Base-by-base conservation (phyloP, 495 filamentous ascomycete genomes). In the Penicillium odoratum region DNA sequence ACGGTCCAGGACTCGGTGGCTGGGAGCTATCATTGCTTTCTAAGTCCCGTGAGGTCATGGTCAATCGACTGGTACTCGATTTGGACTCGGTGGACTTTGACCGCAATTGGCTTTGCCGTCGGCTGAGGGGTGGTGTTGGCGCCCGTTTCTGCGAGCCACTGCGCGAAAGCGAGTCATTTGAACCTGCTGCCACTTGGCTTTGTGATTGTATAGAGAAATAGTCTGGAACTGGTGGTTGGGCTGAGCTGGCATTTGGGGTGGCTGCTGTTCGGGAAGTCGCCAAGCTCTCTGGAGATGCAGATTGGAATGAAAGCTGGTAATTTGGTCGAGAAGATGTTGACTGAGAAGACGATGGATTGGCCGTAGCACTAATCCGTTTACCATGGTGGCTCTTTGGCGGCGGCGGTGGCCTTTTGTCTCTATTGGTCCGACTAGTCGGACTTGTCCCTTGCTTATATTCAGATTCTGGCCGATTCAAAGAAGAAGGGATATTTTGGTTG, bases 311-410 rank as follows among this genome's bases (percentile, higher is more conserved):
- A 34, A 62, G 66, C 25, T 67, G 63, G 10, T 73, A 69, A 10
- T 50, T 48, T 29, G 74, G 55, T 48, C 62, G 65, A 47, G 56
- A 50, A 10, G 74, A 57, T 48, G 61, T 58, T 21, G 60, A 47
- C 13, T 66, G 71, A 34, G 69, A 58, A 26, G 69, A 46, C 11
- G 75, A 64, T 43, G 63, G 45, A 21, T 62, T 55, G 52, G 56
- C 56, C 49, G 63, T 64, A 48, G 63, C 33, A 59, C 74, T 83
- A 44, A 90, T 88, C n/a, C 83, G 71, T 66, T 85, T 88, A 6
- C 88, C 88, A 71, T 89, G 87, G 54, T 86, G 81, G 42, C 79
- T 86, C 62, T 74, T 85, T 2, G 87, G 86, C 26, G 83, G 80
- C 15, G 84, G 83, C 9, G 83, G 81, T 15, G 78, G 77, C 56